Percentiles rank a stretch among this genome's conserved stretches.
Evolutionary conservation across 441 rosid genomes (phyloP).

Genomic region (Erodium moschatum): DNA sequence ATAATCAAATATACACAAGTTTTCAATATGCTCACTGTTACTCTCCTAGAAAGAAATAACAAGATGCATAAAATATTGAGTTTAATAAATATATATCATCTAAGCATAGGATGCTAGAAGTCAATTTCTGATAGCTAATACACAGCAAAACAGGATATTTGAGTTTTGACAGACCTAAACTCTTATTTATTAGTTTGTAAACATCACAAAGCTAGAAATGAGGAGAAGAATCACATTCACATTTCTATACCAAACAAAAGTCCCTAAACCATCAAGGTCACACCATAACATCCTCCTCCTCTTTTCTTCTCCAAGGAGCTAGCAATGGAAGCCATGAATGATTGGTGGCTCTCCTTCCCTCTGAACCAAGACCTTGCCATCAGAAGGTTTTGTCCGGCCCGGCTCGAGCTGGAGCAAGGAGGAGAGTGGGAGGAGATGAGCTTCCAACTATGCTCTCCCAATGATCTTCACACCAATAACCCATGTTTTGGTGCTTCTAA

Average conservation of each 20-base stretch:
- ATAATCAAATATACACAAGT: no score
- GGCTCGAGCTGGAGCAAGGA: constrained; percentile 42
- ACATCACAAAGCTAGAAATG: not conserved
- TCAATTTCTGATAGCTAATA: not conserved
- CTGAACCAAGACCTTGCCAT: constrained; percentile 48
- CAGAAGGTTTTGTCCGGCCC: constrained; percentile 54
- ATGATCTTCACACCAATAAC: constrained; percentile 14
- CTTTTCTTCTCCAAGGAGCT: constrained; percentile 11
- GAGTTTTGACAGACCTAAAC: not conserved
- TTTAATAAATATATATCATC: not conserved
- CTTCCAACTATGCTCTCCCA: constrained; percentile 23
- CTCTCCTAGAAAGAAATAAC: no score
- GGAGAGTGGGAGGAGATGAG: constrained; percentile 33
- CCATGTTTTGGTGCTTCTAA: constrained; percentile 27
- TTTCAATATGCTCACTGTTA: no score
- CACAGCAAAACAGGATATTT: not conserved
- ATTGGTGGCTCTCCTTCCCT: constrained; percentile 30
- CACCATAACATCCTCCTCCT: not conserved
- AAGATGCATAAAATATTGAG: no score
- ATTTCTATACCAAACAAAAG: not conserved
- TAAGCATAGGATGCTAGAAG: not conserved
- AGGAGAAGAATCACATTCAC: not conserved
- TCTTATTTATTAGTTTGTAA: not conserved
- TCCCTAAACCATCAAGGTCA: not conserved
- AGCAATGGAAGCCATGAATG: constrained; percentile 35